Percentiles rank a stretch among this genome's conserved stretches.
These are phyloP conservation scores for Novakomyces olei DNA, from an alignment of 805 yeast species.

Conservation along the genomic window DNA sequence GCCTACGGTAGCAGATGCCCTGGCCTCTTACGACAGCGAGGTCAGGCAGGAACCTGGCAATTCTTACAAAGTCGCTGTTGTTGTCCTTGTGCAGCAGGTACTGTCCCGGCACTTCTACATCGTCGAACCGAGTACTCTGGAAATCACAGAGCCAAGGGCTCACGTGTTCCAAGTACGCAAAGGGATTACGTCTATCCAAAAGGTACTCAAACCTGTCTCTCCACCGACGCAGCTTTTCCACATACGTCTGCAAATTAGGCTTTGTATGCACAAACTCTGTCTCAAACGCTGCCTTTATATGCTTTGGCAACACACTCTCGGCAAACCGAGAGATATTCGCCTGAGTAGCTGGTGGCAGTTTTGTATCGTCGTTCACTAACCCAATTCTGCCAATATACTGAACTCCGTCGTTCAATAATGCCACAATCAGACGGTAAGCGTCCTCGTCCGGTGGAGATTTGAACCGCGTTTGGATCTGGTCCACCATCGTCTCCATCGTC, in stretches of 20 bases:
- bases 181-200: conserved; percentile 74
- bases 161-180: conserved; percentile 2
- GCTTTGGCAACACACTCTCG: conserved; percentile 75
- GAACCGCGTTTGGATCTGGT: conserved; percentile 82
- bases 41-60: conserved; percentile 77
- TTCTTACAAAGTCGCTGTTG: conserved; percentile 75
- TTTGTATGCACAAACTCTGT: conserved; percentile 69
- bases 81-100: conserved; percentile 60
- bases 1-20: conserved; percentile 69
- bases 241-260: conserved; percentile 75
- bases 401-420: conserved; percentile 78
- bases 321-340: conserved; percentile 74
- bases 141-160: conserved; percentile 48
- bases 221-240: conserved; percentile 71
- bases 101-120: conserved; percentile 93
- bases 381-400: conserved; percentile 71
- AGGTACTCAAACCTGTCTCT: conserved; percentile 79
- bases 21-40: conserved; percentile 77
- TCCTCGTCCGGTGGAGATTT: conserved; percentile 90
- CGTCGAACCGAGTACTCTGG: conserved; percentile 96
- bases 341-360: conserved; percentile 76
- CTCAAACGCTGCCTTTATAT: conserved; percentile 68
- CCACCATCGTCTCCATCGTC: conserved; percentile 83
- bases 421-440: conserved; percentile 81
- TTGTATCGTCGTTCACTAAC: conserved; percentile 70